Evolutionary conservation across 2,329 filamentous ascomycete species (phyloP), one percentile per base, ranked within the genome.

Genomic region (Talaromyces sp.): DNA sequence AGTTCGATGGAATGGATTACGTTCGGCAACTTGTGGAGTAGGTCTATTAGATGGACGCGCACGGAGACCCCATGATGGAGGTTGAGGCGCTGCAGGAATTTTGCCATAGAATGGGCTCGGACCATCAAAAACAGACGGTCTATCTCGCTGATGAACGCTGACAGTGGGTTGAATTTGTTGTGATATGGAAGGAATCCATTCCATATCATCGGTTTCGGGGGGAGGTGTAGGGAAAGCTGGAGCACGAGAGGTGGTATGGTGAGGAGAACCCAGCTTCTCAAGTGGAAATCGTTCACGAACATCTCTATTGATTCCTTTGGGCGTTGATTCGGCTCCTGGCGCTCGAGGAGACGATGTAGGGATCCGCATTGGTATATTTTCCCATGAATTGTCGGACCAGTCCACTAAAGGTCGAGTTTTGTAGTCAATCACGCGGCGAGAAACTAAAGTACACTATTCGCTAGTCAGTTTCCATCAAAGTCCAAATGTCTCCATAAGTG

Each of bases 181-280:
- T 36, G 74, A 69, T 36, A 64, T 55, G 32, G 76, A 75, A n/a
- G 78, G 78, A 30, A 75, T 76, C 78, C 78, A 80, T 54, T 80
- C 78, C 78, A 80, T 80, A 37, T 69, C 70, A 54, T 78, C 76
- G 16, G 61, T 64, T 45, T 75, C 74, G 4, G 70, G 69, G 44
- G 71, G 72, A 46, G 71, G 72, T 17, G 73, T 74, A 17, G 70
- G 64, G 42, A 65, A 65, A 46, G 65, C 51, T n/a, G 59, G 56
- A 45, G 61, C 52, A 20, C 59, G 51, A 29, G 58, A 53, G 13
- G 57, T 56, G 17, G 63, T 54, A 41, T 65, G 51, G 30, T 47
- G 65, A 47, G 61, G 56, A 49, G 66, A 58, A 22, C 70, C 70
- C 52, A 80, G 64, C 52, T 72, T 74, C 24, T 71, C 66, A 24